Percentiles rank a stretch among this genome's conserved stretches.
Conservation (phyloP, 2,329 filamentous ascomycete species). For the Xylariaceae sp. region DNA sequence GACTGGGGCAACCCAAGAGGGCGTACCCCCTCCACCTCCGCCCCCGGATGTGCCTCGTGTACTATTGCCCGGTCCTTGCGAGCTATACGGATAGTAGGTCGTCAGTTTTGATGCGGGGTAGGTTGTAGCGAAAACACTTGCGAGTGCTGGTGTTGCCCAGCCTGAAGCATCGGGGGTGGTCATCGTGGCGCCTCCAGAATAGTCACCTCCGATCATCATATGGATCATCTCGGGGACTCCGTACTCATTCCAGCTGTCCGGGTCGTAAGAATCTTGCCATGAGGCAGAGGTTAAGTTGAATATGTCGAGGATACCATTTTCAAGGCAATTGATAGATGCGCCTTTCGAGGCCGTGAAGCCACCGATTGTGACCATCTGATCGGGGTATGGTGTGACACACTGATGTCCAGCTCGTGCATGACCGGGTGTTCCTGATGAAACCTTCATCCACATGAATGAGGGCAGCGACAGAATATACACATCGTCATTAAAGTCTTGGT, state of each 20-base stretch:
- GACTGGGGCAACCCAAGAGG: conserved; percentile 57
- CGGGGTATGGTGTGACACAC: conserved; percentile 71
- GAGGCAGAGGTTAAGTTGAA: conserved; percentile 68
- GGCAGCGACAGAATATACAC: conserved; percentile 80
- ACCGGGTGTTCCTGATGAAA: conserved; percentile 36
- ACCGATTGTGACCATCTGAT: conserved; percentile 76
- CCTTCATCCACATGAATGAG: conserved; percentile 71
- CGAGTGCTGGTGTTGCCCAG: conserved; percentile 48
- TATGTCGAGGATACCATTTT: conserved; percentile 51
- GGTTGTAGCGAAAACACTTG: conserved; percentile 45
- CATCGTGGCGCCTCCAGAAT: conserved; percentile 63
- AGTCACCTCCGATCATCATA: conserved; percentile 62
- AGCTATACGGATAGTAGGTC: conserved; percentile 57
- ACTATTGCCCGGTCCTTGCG: conserved; percentile 24
- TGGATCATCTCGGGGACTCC: conserved; percentile 62
- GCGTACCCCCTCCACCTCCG: conserved; percentile 34
- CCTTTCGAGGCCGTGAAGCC: conserved; percentile 47
- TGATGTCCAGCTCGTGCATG: conserved; percentile 68
- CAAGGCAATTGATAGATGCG: conserved; percentile 38
- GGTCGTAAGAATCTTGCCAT: conserved; percentile 70
- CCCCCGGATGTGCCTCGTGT: conserved; percentile 17
- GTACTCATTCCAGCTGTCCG: conserved; percentile 60
- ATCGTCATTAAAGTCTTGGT: conserved; percentile 50
- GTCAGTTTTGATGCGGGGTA: conserved; percentile 56
- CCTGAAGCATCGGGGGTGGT: conserved; percentile 57